Evolutionary conservation across 306 rosid genomes (phyloP).

Genomic region (Quercus gilva): DNA sequence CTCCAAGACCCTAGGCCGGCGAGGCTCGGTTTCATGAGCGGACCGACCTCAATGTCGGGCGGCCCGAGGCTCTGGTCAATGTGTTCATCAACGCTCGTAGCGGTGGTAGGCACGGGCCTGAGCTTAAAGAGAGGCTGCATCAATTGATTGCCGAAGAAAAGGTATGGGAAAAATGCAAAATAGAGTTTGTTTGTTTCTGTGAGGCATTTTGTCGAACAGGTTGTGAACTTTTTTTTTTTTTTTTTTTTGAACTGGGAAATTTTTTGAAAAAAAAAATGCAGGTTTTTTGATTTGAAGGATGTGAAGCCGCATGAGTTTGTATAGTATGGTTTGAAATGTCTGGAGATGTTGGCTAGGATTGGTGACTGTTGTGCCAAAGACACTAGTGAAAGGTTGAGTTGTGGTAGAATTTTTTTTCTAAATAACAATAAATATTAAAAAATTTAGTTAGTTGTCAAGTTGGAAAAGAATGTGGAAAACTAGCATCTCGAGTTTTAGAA

Average conservation of each 20-base stretch:
- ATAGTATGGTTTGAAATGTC: slow-evolving; percentile 71
- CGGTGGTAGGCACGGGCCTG: slow-evolving; percentile 85
- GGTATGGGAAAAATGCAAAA: neutral
- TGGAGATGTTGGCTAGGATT: slow-evolving; percentile 59
- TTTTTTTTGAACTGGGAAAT: no score
- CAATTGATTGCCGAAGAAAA: slow-evolving; percentile 82
- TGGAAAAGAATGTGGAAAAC: no score
- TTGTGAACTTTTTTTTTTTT: no score
- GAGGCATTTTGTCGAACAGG: no score
- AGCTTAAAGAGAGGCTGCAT: slow-evolving; percentile 78
- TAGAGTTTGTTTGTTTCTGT: no score
- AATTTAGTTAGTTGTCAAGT: no score
- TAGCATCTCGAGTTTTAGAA: no score
- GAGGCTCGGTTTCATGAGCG: slow-evolving; percentile 37
- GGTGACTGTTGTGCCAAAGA: slow-evolving; percentile 85
- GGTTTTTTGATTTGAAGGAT: slow-evolving; percentile 68
- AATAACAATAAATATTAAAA: no score
- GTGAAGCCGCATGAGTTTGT: slow-evolving; percentile 95
- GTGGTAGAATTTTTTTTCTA: no score
- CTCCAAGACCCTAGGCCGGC: slow-evolving; percentile 59
- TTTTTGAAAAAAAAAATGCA: no score
- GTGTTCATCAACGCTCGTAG: slow-evolving; percentile 77
- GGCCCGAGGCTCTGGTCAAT: slow-evolving; percentile 66
- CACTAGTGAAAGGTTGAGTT: slow-evolving; percentile 73
- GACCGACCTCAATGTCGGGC: slow-evolving; percentile 2